Evolutionary conservation across 257 asterid genomes (phyloP).

Genomic region (Solanum medicagineum): DNA sequence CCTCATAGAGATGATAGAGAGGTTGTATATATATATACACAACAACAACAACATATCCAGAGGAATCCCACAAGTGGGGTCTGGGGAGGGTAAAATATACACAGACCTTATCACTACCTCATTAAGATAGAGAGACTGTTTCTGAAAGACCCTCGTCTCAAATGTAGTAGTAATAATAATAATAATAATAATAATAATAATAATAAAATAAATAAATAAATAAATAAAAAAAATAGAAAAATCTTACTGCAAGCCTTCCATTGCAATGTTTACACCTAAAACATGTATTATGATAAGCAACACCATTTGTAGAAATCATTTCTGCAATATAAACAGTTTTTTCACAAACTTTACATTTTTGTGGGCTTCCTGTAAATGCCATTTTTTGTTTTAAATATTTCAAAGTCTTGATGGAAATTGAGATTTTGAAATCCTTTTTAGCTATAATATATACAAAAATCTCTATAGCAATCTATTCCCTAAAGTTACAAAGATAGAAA

Average conservation of each 20-base stretch:
- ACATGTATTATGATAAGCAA: constrained; percentile 44
- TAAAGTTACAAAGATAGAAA: neutral
- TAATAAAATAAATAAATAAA: too few relatives aligned
- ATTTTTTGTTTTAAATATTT: neutral
- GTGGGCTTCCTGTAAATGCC: constrained; percentile 6
- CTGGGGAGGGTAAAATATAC: too few relatives aligned
- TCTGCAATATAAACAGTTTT: constrained; percentile 50
- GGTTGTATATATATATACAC: too few relatives aligned
- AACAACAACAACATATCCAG: too few relatives aligned
- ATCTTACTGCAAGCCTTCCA: constrained; percentile 42
- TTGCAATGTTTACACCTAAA: constrained; percentile 54
- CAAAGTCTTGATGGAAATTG: constrained; percentile 1
- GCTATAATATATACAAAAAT: neutral
- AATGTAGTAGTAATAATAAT: too few relatives aligned
- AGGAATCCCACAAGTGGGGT: too few relatives aligned
- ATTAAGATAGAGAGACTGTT: too few relatives aligned
- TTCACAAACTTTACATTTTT: constrained; percentile 56
- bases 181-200: too few relatives aligned
- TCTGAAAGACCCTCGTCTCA: too few relatives aligned
- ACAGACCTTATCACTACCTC: too few relatives aligned
- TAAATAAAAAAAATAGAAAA: too few relatives aligned
- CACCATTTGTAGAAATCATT: constrained; percentile 51
- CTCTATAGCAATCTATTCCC: neutral
- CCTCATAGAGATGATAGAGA: too few relatives aligned
- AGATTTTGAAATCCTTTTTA: neutral